Conservation (phyloP, 1,139 yeast genomes). For the Yamadazyma songkhlaensis region DNA sequence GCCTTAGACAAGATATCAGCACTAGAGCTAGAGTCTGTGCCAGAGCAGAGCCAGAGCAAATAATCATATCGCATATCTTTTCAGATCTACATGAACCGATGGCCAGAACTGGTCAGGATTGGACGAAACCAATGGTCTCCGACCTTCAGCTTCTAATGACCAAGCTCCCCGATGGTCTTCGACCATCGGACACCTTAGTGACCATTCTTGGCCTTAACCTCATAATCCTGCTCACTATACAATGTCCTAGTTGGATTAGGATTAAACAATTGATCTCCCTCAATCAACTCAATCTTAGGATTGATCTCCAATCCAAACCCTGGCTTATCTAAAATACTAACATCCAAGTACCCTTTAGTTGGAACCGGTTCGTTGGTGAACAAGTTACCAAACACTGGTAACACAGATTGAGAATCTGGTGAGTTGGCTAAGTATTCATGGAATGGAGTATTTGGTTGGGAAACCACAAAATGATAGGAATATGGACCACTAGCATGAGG, state of each 20-base stretch:
- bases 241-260: conserved; percentile 40
- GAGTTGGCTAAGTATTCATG: conserved; percentile 51
- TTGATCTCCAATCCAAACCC: conserved; percentile 47
- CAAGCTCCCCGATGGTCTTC: too few relatives aligned
- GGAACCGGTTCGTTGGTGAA: conserved; percentile 48
- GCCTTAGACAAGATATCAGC: too few relatives aligned
- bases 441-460: conserved; percentile 49
- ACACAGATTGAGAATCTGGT: conserved; percentile 42
- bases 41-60: too few relatives aligned
- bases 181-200: too few relatives aligned
- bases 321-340: conserved; percentile 39
- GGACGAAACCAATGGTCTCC: too few relatives aligned
- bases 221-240: conserved; percentile 11
- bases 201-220: conserved; percentile 7
- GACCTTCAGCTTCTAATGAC: too few relatives aligned
- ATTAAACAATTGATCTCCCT: conserved; percentile 33
- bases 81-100: too few relatives aligned
- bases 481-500: conserved; percentile 53
- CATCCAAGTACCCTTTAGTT: conserved; percentile 36
- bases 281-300: conserved; percentile 38
- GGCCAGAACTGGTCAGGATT: too few relatives aligned
- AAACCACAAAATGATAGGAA: conserved; percentile 47
- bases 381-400: conserved; percentile 46
- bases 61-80: too few relatives aligned
- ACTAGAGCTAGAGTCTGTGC: too few relatives aligned